Percentiles rank a stretch among this genome's conserved stretches.
Evolutionary conservation across 192 early-diverging fungal genomes (phyloP).

Genomic region (Kickxella alabastrina): DNA sequence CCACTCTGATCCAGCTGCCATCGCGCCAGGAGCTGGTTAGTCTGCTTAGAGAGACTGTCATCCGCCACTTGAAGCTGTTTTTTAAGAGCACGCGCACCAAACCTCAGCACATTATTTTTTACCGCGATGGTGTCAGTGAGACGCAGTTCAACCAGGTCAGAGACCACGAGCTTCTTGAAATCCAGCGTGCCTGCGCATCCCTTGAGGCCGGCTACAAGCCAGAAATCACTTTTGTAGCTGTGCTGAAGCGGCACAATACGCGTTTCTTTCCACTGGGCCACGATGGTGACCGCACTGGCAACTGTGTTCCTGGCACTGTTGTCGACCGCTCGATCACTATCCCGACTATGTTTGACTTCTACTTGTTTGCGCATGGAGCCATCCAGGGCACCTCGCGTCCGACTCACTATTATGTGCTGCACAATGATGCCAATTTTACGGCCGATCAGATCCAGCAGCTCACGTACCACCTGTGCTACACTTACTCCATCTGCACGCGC

Average conservation of each 20-base stretch:
- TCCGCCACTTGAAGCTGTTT: constrained; percentile 62
- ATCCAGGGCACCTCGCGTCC: constrained; percentile 92
- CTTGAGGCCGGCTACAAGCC: constrained; percentile 72
- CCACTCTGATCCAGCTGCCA: constrained; percentile 63
- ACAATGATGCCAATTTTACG: constrained; percentile 80
- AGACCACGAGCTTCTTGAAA: constrained; percentile 70
- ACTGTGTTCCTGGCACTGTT: constrained; percentile 80
- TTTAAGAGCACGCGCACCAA: constrained; percentile 57
- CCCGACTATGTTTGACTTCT: constrained; percentile 84
- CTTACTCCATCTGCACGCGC: constrained; percentile 83
- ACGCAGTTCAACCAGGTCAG: constrained; percentile 76
- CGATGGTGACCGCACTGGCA: constrained; percentile 70
- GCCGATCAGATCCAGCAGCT: constrained; percentile 79
- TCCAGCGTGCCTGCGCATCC: constrained; percentile 58
- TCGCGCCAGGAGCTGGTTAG: constrained; percentile 69
- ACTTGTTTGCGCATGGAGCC: constrained; percentile 83
- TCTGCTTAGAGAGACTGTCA: constrained; percentile 60
- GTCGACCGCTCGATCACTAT: constrained; percentile 70
- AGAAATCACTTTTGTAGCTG: constrained; percentile 65
- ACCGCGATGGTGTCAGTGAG: constrained; percentile 89
- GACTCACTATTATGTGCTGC: constrained; percentile 85
- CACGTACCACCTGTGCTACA: constrained; percentile 85
- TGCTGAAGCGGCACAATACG: constrained; percentile 81
- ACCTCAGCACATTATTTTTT: constrained; percentile 77
- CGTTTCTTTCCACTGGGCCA: constrained; percentile 68